Conservation (phyloP, 768 basidiomycete species). For the Boletus reticulatus region DNA sequence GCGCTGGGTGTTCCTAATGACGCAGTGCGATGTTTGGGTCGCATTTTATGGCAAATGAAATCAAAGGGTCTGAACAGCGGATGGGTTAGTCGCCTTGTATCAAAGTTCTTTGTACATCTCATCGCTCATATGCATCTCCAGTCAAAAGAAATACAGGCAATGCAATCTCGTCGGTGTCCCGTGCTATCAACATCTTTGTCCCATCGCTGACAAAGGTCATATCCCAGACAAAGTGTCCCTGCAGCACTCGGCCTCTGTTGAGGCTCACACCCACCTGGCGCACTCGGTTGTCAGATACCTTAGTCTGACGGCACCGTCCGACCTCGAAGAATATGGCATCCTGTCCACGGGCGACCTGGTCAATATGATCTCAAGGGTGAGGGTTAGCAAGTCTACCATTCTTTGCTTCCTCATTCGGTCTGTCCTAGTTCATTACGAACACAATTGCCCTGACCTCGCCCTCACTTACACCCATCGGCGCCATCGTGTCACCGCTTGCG, state of each 20-base stretch:
- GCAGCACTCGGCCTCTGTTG: conserved; percentile 41
- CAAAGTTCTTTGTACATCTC: neutral
- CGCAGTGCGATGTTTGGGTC: conserved; percentile 74
- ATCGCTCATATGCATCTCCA: conserved; percentile 22
- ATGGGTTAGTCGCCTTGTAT: conserved; percentile 48
- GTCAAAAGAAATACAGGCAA: conserved; percentile 60
- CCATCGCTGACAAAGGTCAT: neutral
- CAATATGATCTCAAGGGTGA: conserved; percentile 68
- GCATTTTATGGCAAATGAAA: conserved; percentile 66
- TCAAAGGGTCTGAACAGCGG: conserved; percentile 49
- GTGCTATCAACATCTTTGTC: neutral
- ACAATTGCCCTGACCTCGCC: conserved; percentile 84
- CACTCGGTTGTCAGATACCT: conserved; percentile 75
- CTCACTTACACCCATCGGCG: conserved; percentile 77
- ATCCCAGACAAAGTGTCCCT: conserved; percentile 56
- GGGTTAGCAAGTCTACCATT: conserved; percentile 9
- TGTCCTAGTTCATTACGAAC: conserved; percentile 79
- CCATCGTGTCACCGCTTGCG: conserved; percentile 73
- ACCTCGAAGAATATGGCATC: conserved; percentile 57
- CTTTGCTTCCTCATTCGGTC: neutral
- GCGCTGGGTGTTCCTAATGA: conserved; percentile 63
- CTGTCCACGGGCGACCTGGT: conserved; percentile 61
- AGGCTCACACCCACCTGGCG: conserved; percentile 67
- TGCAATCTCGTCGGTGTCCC: conserved; percentile 71
- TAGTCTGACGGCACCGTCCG: conserved; percentile 53